Conservation (phyloP, 257 asterid genomes). For the Mitragyna speciosa region DNA sequence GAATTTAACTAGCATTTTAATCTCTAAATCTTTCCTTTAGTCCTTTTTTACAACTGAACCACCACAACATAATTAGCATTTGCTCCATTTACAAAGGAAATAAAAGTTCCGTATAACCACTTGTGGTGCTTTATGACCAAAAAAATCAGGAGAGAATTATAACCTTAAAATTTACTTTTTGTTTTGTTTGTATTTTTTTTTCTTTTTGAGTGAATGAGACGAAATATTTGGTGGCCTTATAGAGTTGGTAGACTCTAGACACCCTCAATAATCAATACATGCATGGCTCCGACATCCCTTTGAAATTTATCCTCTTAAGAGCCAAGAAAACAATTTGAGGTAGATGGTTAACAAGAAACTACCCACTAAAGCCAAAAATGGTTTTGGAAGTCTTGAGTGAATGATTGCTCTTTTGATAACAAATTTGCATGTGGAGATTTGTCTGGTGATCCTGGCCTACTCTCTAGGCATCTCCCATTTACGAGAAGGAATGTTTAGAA, state of each 20-base stretch:
- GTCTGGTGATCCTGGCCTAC: constrained; percentile 14
- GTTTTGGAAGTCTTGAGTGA: neutral
- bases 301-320: neutral
- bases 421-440: neutral
- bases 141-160: neutral
- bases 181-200: no score
- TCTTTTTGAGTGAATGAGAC: neutral
- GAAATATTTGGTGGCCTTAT: constrained; percentile 1
- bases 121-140: neutral
- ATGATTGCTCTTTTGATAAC: constrained; percentile 17
- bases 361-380: constrained; percentile 15
- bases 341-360: constrained; percentile 1
- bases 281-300: neutral
- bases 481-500: neutral
- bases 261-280: neutral
- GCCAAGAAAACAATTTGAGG: neutral
- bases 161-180: neutral
- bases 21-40: neutral
- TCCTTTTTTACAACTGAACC: neutral
- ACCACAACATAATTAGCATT: neutral
- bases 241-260: neutral
- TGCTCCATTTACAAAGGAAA: neutral
- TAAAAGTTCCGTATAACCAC: neutral
- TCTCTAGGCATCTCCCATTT: neutral
- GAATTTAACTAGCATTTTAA: neutral